A percentile compares a stretch with the other conserved stretches of the same genome.
Conservation (phyloP, 1,284 basidiomycete species). For the Cryptococcus hybrid region DNA sequence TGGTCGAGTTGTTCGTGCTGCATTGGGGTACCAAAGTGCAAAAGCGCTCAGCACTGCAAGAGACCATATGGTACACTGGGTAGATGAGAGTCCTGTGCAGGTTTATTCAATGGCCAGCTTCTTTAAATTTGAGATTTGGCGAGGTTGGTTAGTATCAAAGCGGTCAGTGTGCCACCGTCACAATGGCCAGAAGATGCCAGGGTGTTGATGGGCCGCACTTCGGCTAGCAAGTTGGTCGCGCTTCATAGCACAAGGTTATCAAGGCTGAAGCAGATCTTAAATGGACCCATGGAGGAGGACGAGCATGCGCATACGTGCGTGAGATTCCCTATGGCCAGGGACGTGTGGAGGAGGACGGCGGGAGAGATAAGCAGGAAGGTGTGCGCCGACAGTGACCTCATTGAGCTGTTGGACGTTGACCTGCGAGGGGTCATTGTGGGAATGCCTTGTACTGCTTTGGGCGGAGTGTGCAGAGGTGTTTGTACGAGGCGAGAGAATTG, state of each 20-base stretch:
- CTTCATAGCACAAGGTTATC: slow-evolving; percentile 19
- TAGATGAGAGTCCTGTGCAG: slow-evolving; percentile 18
- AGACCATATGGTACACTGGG: slow-evolving; percentile 18
- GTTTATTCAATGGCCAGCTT: slow-evolving; percentile 33
- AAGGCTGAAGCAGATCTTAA: slow-evolving; percentile 22
- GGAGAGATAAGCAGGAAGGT: slow-evolving; percentile 2
- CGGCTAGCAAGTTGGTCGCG: slow-evolving; percentile 9
- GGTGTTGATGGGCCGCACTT: slow-evolving; percentile 26
- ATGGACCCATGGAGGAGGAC: slow-evolving; percentile 15
- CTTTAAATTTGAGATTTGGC: slow-evolving; percentile 39
- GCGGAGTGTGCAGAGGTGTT: slow-evolving; percentile 22
- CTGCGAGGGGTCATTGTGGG: slow-evolving; percentile 30
- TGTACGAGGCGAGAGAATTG: slow-evolving; percentile 24
- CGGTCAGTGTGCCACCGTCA: slow-evolving; percentile 11
- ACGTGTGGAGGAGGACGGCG: slow-evolving; percentile 18
- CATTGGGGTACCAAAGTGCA: slow-evolving; percentile 36
- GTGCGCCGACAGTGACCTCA: slow-evolving; percentile 18
- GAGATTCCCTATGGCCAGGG: slow-evolving; percentile 8
- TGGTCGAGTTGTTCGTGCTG: slow-evolving; percentile 30
- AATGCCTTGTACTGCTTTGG: slow-evolving; percentile 32
- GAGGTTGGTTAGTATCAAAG: slow-evolving; percentile 17
- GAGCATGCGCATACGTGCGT: slow-evolving; percentile 17
- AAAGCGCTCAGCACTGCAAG: slow-evolving; percentile 27
- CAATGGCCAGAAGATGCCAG: slow-evolving; percentile 23
- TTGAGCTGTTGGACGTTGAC: slow-evolving; percentile 31